These are phyloP conservation scores for Apiospora koreana DNA, from an alignment of 2,329 filamentous ascomycete species.

Conservation along the genomic window DNA sequence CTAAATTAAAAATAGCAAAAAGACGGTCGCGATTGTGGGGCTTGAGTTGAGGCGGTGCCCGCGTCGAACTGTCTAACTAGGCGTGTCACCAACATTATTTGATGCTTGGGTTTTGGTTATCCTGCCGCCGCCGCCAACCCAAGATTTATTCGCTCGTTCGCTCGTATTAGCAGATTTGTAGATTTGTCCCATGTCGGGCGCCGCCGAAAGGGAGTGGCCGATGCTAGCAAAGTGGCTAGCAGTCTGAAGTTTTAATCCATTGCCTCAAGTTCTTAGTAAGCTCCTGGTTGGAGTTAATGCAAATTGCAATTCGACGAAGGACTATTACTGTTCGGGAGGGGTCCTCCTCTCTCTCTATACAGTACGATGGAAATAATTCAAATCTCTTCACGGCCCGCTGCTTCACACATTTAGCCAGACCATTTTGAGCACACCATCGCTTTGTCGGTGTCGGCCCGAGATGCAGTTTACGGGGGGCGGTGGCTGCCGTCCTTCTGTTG, in stretches of 20 bases:
- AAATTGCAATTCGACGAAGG: neutral
- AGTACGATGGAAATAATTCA: neutral
- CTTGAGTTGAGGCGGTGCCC: neutral
- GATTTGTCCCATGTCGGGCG: neutral
- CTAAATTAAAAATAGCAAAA: conserved; percentile 7
- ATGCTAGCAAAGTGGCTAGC: neutral
- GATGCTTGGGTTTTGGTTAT: neutral
- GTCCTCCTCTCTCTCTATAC: neutral
- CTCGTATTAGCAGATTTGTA: conserved; percentile 8
- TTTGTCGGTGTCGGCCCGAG: neutral
- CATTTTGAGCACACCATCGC: neutral
- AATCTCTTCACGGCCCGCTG: neutral
- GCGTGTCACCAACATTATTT: neutral
- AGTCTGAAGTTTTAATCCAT: neutral
- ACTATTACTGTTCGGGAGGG: neutral
- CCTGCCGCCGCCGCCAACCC: neutral
- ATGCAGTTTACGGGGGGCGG: neutral
- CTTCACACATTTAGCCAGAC: neutral
- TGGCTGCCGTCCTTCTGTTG: neutral
- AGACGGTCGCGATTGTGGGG: neutral
- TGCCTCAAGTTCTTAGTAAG: neutral
- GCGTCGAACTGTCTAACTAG: neutral
- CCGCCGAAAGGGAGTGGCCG: neutral
- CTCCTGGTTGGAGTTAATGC: neutral
- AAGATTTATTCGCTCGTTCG: too few species aligned